Percentiles rank a stretch among this genome's conserved stretches.
Conservation (phyloP, 768 basidiomycete genomes). For the Gloeopeniophorella convolvens region DNA sequence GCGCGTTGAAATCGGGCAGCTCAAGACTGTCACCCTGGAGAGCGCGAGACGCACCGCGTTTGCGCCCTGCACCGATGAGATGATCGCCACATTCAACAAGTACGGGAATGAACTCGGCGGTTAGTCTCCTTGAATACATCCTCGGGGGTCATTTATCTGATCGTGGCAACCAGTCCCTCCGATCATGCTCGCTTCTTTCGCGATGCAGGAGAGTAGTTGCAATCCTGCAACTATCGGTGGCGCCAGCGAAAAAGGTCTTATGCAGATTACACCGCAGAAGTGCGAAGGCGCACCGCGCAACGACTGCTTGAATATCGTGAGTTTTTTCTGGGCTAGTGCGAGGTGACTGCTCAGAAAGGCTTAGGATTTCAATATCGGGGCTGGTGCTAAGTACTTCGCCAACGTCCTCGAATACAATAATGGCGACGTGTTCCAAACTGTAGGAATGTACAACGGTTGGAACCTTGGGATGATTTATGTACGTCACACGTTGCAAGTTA, state of each 20-base stretch:
- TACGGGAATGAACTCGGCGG: slow-evolving; percentile 41
- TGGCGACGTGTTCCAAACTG: slow-evolving; percentile 48
- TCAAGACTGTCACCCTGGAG: slow-evolving; percentile 41
- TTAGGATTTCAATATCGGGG: slow-evolving; percentile 65
- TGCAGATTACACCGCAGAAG: slow-evolving; percentile 80
- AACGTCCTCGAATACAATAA: slow-evolving; percentile 39
- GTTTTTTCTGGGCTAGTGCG: slow-evolving; percentile 11
- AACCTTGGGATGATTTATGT: slow-evolving; percentile 50
- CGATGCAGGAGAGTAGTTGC: slow-evolving; percentile 84
- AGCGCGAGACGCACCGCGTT: slow-evolving; percentile 50
- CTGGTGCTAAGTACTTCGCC: slow-evolving; percentile 58
- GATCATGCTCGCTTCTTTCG: slow-evolving; percentile 78
- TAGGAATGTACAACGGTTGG: slow-evolving; percentile 83
- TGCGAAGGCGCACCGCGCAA: slow-evolving; percentile 49
- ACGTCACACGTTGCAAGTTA: no score
- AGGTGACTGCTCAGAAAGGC: not conserved
- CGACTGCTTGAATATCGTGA: slow-evolving; percentile 37
- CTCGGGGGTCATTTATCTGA: slow-evolving; percentile 1
- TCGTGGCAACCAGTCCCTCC: slow-evolving; percentile 44
- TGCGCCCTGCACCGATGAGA: slow-evolving; percentile 45
- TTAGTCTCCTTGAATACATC: slow-evolving; percentile 23
- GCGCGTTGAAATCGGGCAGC: slow-evolving; percentile 42
- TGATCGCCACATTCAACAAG: slow-evolving; percentile 52
- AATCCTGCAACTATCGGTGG: slow-evolving; percentile 60
- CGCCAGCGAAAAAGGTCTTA: slow-evolving; percentile 78